Evolutionary conservation across 2,329 filamentous ascomycete genomes (phyloP).

Genomic region (Aspergillus niger): DNA sequence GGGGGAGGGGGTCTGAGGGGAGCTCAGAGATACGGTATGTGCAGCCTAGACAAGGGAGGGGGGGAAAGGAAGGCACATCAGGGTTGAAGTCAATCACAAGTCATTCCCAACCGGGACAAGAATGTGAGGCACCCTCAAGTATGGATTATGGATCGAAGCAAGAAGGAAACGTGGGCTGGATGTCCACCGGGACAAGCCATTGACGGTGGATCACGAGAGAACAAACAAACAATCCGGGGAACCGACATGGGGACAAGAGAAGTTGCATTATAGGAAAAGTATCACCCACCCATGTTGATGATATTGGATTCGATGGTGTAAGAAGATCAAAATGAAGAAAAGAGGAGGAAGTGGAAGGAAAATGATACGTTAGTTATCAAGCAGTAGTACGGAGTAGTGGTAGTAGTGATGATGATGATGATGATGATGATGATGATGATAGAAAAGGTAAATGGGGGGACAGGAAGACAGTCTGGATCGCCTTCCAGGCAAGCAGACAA

Average conservation of each 20-base stretch:
- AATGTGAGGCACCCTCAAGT: not conserved
- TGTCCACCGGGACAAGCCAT: conserved; percentile 12
- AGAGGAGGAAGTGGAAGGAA: not conserved
- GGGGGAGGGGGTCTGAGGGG: not conserved
- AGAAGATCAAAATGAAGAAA: conserved; percentile 1
- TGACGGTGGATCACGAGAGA: conserved; percentile 10
- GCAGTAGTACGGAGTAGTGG: not conserved
- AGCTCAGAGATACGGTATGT: not conserved
- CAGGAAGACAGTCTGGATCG: not conserved
- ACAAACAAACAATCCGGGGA: conserved; percentile 8
- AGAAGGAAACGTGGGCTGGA: not conserved
- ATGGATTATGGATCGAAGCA: not conserved
- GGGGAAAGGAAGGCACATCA: not conserved
- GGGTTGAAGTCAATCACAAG: not conserved
- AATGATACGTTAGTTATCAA: not conserved
- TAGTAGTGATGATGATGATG: not conserved
- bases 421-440: not conserved
- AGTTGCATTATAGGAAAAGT: conserved; percentile 12
- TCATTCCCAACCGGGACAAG: not conserved
- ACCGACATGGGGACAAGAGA: conserved; percentile 16
- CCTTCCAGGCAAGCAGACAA: not conserved
- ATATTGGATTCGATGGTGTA: conserved; percentile 9
- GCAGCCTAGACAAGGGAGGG: not conserved
- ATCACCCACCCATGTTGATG: conserved; percentile 27
- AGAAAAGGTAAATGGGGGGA: not conserved